Conservation (phyloP, 2,329 filamentous ascomycete genomes). For the Aspergillus luchuensis region DNA sequence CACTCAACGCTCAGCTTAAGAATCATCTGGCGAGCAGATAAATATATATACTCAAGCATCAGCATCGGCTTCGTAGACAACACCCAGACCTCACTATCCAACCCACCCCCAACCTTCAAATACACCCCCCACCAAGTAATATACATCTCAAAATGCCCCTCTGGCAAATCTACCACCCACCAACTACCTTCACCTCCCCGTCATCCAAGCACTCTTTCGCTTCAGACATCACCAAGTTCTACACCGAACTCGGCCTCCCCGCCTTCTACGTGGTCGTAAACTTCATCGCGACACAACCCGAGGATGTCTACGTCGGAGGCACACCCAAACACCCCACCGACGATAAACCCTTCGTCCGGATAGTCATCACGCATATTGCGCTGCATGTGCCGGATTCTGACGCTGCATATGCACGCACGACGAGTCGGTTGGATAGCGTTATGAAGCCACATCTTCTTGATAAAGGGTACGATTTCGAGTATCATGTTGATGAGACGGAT, state of each 20-base stretch:
- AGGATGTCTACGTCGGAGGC: constrained; percentile 16
- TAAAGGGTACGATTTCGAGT: constrained; percentile 26
- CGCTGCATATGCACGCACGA: constrained; percentile 1
- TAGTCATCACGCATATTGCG: constrained; percentile 25
- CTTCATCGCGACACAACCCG: constrained; percentile 21
- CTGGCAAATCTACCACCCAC: constrained; percentile 22
- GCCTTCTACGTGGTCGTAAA: constrained; percentile 35
- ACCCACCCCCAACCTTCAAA: too few relatives aligned
- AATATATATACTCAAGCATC: background rate
- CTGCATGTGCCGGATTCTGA: constrained; percentile 15
- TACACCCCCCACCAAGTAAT: too few relatives aligned
- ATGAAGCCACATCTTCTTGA: constrained; percentile 22
- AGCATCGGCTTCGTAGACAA: too few relatives aligned
- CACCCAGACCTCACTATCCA: background rate
- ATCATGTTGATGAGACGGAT: constrained; percentile 25
- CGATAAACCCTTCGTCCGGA: constrained; percentile 21
- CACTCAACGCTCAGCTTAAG: too few relatives aligned
- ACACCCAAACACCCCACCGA: background rate
- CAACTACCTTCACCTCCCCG: constrained; percentile 13
- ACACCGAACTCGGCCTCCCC: constrained; percentile 26
- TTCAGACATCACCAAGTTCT: constrained; percentile 30
- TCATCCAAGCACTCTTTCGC: constrained; percentile 20
- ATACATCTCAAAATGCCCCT: constrained; percentile 11
- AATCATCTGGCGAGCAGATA: background rate
- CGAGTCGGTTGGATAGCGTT: constrained; percentile 13